phyloP scores from a whole-genome alignment of 345 rosid species.

The Eucalyptus victrix region DNA sequence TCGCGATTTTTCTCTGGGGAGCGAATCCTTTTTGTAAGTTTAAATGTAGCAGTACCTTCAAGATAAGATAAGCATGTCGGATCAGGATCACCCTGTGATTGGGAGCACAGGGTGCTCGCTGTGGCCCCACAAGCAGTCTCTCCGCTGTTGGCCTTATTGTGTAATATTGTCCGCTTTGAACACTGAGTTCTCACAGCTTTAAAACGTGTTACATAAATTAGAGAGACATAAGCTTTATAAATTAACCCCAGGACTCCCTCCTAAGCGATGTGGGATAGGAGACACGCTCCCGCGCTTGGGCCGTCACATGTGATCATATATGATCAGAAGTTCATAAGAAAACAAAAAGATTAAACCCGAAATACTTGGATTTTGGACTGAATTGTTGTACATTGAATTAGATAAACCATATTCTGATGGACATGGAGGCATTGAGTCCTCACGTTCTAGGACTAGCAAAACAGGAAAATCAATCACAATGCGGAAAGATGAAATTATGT shows the following conservation, averaged over 20 bases:
- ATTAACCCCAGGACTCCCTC: no score
- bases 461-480: neutral
- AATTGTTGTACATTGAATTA: neutral
- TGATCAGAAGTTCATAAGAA: neutral
- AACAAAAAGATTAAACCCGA: neutral
- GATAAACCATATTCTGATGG: neutral
- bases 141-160: accelerated
- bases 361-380: neutral
- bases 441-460: neutral
- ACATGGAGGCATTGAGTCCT: neutral
- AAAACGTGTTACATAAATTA: no score
- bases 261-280: no score
- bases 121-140: no score
- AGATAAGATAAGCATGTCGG: neutral
- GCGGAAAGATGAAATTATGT: neutral
- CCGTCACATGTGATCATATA: neutral
- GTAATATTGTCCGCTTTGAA: accelerated
- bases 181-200: accelerated
- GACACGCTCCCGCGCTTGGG: no score
- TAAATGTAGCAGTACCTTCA: neutral
- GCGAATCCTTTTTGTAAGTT: neutral
- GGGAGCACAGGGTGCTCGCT: no score
- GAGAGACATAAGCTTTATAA: no score
- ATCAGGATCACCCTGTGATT: neutral
- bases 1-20: neutral